A percentile compares a stretch with the other conserved stretches of the same genome.
These are phyloP conservation scores for Aureobasidium sp. DNA, from an alignment of 2,329 filamentous ascomycete species.

Conservation along the genomic window DNA sequence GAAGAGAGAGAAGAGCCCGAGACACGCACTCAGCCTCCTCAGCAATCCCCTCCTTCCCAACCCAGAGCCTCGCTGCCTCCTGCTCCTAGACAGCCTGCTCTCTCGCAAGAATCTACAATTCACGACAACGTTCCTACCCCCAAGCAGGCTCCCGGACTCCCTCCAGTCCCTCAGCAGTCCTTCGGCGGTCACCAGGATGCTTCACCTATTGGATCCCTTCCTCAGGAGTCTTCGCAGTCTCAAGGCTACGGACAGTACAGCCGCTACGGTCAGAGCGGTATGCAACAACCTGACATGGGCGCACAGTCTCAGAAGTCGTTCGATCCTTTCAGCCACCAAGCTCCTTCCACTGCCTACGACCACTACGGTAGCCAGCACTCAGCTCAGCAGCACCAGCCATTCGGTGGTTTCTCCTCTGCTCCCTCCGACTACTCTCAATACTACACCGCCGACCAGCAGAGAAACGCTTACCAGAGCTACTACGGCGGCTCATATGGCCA, in stretches of 20 bases:
- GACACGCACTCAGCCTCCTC: slow-evolving; percentile 85
- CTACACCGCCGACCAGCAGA: slow-evolving; percentile 70
- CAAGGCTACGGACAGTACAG: slow-evolving; percentile 57
- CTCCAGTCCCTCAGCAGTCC: slow-evolving; percentile 50
- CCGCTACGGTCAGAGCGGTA: slow-evolving; percentile 57
- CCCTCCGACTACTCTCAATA: slow-evolving; percentile 77
- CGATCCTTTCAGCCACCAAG: slow-evolving; percentile 78
- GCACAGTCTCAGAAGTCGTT: slow-evolving; percentile 69
- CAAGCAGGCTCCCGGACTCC: slow-evolving; percentile 55
- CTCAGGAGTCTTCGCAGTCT: slow-evolving; percentile 40
- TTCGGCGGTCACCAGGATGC: slow-evolving; percentile 34
- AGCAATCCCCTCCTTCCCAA: slow-evolving; percentile 80
- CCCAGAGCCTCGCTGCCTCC: slow-evolving; percentile 84
- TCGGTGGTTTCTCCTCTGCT: slow-evolving; percentile 63
- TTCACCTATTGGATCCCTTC: slow-evolving; percentile 40
- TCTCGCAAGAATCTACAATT: slow-evolving; percentile 33
- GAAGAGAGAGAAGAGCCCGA: slow-evolving; percentile 92
- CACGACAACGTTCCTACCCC: slow-evolving; percentile 42
- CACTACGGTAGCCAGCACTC: slow-evolving; percentile 47
- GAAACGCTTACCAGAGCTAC: slow-evolving; percentile 65
- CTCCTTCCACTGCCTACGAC: slow-evolving; percentile 43
- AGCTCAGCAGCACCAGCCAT: slow-evolving; percentile 51
- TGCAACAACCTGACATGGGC: slow-evolving; percentile 46
- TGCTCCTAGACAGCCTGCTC: slow-evolving; percentile 42
- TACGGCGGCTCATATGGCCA: slow-evolving; percentile 52